Conservation (phyloP, 257 asterid species). For the Dorcoceras hygrometricum region DNA sequence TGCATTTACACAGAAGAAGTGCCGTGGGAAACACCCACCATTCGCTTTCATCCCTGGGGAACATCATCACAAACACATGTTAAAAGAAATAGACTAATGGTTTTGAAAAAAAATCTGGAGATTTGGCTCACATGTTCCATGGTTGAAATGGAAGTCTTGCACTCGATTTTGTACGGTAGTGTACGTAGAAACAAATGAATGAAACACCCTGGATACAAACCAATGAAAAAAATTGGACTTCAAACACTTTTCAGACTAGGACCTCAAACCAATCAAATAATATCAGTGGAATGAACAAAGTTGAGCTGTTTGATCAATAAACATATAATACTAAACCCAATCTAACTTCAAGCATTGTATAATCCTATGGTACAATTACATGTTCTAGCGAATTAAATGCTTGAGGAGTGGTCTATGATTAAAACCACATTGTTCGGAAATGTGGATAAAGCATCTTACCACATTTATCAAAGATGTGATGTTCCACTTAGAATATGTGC, state of each 20-base stretch:
- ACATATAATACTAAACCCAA: neutral
- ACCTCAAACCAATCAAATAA: neutral
- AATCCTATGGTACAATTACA: too few relatives aligned
- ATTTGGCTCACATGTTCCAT: conserved; percentile 78
- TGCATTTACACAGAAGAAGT: conserved; percentile 75
- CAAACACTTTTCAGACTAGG: neutral
- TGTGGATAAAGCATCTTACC: conserved; percentile 49
- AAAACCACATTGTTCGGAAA: neutral
- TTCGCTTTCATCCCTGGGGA: conserved; percentile 92
- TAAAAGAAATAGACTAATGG: neutral
- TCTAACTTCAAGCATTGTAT: too few relatives aligned
- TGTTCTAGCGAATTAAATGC: too few relatives aligned
- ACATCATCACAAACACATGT: conserved; percentile 15
- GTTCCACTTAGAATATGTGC: conserved; percentile 94
- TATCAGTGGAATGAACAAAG: neutral
- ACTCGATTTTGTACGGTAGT: conserved; percentile 64
- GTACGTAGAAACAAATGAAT: conserved; percentile 71
- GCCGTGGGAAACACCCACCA: conserved; percentile 99
- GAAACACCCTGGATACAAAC: conserved; percentile 64
- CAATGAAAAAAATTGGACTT: neutral
- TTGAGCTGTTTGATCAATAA: too few relatives aligned
- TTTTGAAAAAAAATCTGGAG: neutral
- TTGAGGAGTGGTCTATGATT: too few relatives aligned
- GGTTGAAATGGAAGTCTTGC: conserved; percentile 77
- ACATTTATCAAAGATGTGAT: conserved; percentile 77